A percentile compares a stretch with the other conserved stretches of the same genome.
Conservation (phyloP, 352 stramenopile genomes). For the Globisporangium splendens region DNA sequence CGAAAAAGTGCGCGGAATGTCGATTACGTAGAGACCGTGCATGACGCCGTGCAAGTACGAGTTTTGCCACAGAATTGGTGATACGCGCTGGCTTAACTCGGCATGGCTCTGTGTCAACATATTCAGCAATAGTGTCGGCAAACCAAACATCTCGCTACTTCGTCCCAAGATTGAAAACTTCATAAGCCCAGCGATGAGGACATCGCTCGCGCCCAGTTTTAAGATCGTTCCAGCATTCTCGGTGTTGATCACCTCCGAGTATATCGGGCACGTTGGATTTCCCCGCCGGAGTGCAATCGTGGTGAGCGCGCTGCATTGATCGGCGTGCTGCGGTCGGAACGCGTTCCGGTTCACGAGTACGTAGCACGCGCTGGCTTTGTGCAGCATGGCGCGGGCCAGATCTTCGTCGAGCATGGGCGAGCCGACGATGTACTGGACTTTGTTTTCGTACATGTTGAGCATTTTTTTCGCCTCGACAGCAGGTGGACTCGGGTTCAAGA, state of each 20-base stretch:
- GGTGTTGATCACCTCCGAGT: slow-evolving; percentile 71
- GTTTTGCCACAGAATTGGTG: slow-evolving; percentile 58
- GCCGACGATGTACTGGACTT: slow-evolving; percentile 82
- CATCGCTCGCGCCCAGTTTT: slow-evolving; percentile 73
- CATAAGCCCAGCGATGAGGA: slow-evolving; percentile 63
- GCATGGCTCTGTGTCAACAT: slow-evolving; percentile 51
- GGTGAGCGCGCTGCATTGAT: slow-evolving; percentile 69
- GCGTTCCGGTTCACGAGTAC: slow-evolving; percentile 65
- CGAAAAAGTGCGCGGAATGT: slow-evolving; percentile 77
- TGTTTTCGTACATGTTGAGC: slow-evolving; percentile 68
- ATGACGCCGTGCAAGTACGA: slow-evolving; percentile 68
- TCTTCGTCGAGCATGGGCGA: slow-evolving; percentile 79
- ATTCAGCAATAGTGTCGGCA: slow-evolving; percentile 69
- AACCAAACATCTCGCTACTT: slow-evolving; percentile 60
- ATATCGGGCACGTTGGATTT: slow-evolving; percentile 72
- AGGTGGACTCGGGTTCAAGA: slow-evolving; percentile 62
- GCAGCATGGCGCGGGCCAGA: slow-evolving; percentile 52
- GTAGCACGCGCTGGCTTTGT: slow-evolving; percentile 55
- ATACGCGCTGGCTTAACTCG: slow-evolving; percentile 50
- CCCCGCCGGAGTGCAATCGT: slow-evolving; percentile 69
- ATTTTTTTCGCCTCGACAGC: slow-evolving; percentile 69
- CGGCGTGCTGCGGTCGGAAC: slow-evolving; percentile 47
- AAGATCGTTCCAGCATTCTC: slow-evolving; percentile 59
- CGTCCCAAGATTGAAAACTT: slow-evolving; percentile 70
- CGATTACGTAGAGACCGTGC: slow-evolving; percentile 70